A percentile compares a stretch with the other conserved stretches of the same genome.
Conservation (phyloP, 495 filamentous ascomycete genomes). For the Letharia lupina region DNA sequence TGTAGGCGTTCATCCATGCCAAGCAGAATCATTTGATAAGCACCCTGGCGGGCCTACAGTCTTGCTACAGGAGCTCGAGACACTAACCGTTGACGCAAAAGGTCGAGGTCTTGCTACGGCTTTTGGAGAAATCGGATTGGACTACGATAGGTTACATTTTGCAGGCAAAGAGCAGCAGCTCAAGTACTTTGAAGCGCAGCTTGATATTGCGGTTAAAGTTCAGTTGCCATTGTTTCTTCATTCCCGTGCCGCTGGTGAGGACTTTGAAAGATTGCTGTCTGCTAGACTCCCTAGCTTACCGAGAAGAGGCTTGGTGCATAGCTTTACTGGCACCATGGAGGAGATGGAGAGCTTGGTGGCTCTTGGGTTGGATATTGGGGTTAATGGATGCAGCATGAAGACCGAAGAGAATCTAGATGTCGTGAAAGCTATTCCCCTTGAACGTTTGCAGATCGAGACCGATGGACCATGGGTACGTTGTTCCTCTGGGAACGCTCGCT, state of each 20-base stretch:
- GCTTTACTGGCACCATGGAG: constrained; percentile 75
- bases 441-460: constrained; percentile 78
- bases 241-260: constrained; percentile 70
- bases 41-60: constrained; percentile 47
- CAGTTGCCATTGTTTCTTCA: constrained; percentile 85
- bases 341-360: constrained; percentile 72
- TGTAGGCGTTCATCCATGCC: constrained; percentile 88
- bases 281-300: constrained; percentile 49
- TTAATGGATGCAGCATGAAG: constrained; percentile 91
- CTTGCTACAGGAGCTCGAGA: constrained; percentile 52
- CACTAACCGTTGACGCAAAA: constrained; percentile 44
- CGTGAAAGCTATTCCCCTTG: constrained; percentile 64
- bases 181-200: constrained; percentile 74
- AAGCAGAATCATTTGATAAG: constrained; percentile 56
- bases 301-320: constrained; percentile 74
- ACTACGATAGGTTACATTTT: constrained; percentile 85
- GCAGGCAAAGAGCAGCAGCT: constrained; percentile 68
- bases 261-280: constrained; percentile 62
- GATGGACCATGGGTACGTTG: constrained; percentile 74
- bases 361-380: constrained; percentile 70
- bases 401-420: constrained; percentile 81
- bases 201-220: constrained; percentile 65
- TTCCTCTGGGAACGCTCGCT: neutral
- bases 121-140: constrained; percentile 92
- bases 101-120: constrained; percentile 54